These are phyloP conservation scores for Yarrowia alimentaria DNA, from an alignment of 805 yeast species.

Conservation along the genomic window DNA sequence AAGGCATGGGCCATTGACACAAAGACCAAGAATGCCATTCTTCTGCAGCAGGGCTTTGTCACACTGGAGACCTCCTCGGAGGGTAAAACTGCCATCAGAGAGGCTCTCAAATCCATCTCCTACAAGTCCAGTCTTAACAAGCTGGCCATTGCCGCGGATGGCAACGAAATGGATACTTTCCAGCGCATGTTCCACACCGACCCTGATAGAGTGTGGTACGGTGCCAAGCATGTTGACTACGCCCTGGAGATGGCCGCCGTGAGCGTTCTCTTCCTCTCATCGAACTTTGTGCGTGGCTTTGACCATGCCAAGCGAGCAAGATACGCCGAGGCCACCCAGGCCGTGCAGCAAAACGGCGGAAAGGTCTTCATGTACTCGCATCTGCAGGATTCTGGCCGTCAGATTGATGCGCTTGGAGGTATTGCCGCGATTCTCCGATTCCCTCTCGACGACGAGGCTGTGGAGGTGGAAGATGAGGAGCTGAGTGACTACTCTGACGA, in stretches of 20 bases:
- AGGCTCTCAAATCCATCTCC: constrained; percentile 26
- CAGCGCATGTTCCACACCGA: constrained; percentile 27
- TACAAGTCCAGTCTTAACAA: constrained; percentile 23
- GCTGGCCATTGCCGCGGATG: constrained; percentile 22
- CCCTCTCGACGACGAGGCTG: constrained; percentile 20
- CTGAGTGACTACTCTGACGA: constrained; percentile 22
- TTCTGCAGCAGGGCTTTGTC: constrained; percentile 8
- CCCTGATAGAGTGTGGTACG: constrained; percentile 26
- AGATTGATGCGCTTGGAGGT: constrained; percentile 26
- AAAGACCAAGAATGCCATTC: constrained; percentile 17
- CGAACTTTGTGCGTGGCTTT: constrained; percentile 18
- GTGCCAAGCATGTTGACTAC: constrained; percentile 22
- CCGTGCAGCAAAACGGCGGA: constrained; percentile 23
- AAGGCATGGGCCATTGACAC: constrained; percentile 25
- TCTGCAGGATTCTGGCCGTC: constrained; percentile 24
- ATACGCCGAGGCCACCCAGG: constrained; percentile 22
- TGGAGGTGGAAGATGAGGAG: constrained; percentile 11
- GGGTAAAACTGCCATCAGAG: constrained; percentile 26
- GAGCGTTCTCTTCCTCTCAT: constrained; percentile 6
- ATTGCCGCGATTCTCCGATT: constrained; percentile 26
- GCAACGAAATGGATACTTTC: constrained; percentile 23
- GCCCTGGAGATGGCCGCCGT: constrained; percentile 25
- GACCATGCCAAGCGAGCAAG: constrained; percentile 20
- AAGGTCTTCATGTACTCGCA: constrained; percentile 26
- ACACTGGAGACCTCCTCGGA: constrained; percentile 20